Evolutionary conservation across 768 basidiomycete species (phyloP), one percentile per base, ranked within the genome.

Genomic region (Termitomyces sp.): DNA sequence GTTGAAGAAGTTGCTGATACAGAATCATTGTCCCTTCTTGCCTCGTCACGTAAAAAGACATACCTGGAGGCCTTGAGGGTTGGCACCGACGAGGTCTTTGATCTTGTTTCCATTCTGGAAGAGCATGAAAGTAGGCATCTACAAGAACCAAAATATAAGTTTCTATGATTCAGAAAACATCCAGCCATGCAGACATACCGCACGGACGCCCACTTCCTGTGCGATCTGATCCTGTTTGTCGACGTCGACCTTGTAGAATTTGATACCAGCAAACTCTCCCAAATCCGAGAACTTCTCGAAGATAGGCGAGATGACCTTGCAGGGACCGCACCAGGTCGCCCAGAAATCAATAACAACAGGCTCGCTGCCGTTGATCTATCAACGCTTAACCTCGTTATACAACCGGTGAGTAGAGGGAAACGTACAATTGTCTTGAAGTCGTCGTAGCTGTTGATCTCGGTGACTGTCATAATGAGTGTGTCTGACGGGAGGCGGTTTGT

Each of bases 251-350:
- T 87, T 88, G 77, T 85, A 88, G 69, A 89, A 87, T 18, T 77
- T 75, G 55, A 87, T 66, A 13, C 67, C 72, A 2, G 69, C 59
- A 53, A 63, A 66, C 22, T 69, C 66, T 5, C 63, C 62, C 12
- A 65, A 44, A 0, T 72, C 61, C 3, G 83, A 75, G n/a, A 86
- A 65, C 60, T 78, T 74, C 68, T 87, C 84, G 62, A 88, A 84
- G 42, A 86, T 65, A 54, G 88, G 88, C 20, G 81, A 80, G 71
- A 90, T 88, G 41, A 76, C 60, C 56, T 72, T 77, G 81, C 87
- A 89, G 15, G 87, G 87, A 16, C 86, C 86, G 70, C 84, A 89
- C 88, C 88, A 89, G 2, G 81, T 79, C 41, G 88, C 88, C 85
- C 85, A 87, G 72, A 90, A 89, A 71, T 90, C 86, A 65, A 90